Evolutionary conservation across 2,329 filamentous ascomycete species (phyloP).

Genomic region (Pezicula radicicola): DNA sequence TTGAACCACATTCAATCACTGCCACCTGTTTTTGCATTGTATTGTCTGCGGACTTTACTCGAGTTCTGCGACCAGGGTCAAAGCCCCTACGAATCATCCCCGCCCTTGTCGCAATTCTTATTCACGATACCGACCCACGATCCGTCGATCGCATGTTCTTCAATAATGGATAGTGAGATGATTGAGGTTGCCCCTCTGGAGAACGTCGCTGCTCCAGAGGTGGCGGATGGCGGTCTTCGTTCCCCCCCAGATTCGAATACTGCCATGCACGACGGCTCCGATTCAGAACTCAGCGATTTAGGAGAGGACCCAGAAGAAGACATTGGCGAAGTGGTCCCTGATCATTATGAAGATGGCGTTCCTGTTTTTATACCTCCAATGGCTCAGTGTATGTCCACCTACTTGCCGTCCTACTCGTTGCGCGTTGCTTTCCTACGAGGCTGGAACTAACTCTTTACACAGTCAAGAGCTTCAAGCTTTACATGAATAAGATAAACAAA

Average conservation of each 20-base stretch:
- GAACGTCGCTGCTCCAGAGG: slow-evolving; percentile 6
- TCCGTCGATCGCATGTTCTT: slow-evolving; percentile 20
- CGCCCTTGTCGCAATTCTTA: not conserved
- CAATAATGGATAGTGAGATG: slow-evolving; percentile 23
- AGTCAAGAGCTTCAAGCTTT: slow-evolving; percentile 3
- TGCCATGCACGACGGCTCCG: slow-evolving; percentile 52
- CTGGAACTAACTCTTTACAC: not conserved
- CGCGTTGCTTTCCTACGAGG: slow-evolving; percentile 13
- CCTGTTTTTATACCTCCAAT: slow-evolving; percentile 95
- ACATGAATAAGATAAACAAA: slow-evolving; percentile 78
- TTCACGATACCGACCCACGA: not conserved
- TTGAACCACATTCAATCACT: not conserved
- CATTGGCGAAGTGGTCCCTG: slow-evolving; percentile 76
- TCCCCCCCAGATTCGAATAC: slow-evolving; percentile 64
- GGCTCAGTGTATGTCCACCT: slow-evolving; percentile 59
- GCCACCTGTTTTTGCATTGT: not conserved
- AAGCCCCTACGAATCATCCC: not conserved
- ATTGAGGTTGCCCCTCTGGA: slow-evolving; percentile 16
- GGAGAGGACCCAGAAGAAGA: slow-evolving; percentile 54
- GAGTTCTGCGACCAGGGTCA: not conserved
- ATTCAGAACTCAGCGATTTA: slow-evolving; percentile 65
- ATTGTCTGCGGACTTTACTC: not conserved
- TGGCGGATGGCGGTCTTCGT: slow-evolving; percentile 38
- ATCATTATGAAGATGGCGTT: slow-evolving; percentile 78
- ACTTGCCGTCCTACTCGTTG: not conserved